A percentile compares a stretch with the other conserved stretches of the same genome.
These are phyloP conservation scores for Hypomyces rosellus DNA, from an alignment of 2,329 filamentous ascomycete genomes.

Conservation along the genomic window DNA sequence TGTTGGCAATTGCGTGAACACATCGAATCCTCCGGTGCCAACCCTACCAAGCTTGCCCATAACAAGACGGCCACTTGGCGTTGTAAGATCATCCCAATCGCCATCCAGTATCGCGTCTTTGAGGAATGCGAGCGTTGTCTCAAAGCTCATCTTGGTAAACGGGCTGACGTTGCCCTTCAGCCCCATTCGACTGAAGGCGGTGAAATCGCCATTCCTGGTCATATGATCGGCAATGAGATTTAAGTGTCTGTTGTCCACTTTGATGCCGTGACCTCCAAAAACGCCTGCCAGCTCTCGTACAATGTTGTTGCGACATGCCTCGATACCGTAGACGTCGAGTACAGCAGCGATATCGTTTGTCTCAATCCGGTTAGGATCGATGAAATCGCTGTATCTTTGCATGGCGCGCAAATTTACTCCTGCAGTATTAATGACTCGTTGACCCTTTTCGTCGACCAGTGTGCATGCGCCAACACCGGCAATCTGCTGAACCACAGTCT, in stretches of 20 bases:
- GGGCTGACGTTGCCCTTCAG: constrained; percentile 79
- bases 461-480: constrained; percentile 68
- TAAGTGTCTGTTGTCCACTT: constrained; percentile 83
- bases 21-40: constrained; percentile 88
- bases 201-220: constrained; percentile 88
- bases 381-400: constrained; percentile 77
- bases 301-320: constrained; percentile 83
- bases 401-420: constrained; percentile 88
- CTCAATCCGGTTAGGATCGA: constrained; percentile 78
- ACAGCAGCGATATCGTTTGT: constrained; percentile 92
- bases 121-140: constrained; percentile 91
- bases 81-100: constrained; percentile 82
- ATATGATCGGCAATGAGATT: constrained; percentile 96
- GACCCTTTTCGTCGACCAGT: constrained; percentile 53
- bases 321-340: constrained; percentile 81
- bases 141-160: constrained; percentile 99
- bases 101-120: constrained; percentile 86
- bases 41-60: constrained; percentile 75
- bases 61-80: constrained; percentile 82
- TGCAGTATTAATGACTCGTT: constrained; percentile 63
- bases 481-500: constrained; percentile 82
- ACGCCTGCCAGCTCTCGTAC: constrained; percentile 79
- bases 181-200: constrained; percentile 87
- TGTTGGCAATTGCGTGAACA: constrained; percentile 59
- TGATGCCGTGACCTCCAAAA: constrained; percentile 86